These are phyloP conservation scores for Camillea tinctor DNA, from an alignment of 2,329 filamentous ascomycete genomes.

Conservation along the genomic window DNA sequence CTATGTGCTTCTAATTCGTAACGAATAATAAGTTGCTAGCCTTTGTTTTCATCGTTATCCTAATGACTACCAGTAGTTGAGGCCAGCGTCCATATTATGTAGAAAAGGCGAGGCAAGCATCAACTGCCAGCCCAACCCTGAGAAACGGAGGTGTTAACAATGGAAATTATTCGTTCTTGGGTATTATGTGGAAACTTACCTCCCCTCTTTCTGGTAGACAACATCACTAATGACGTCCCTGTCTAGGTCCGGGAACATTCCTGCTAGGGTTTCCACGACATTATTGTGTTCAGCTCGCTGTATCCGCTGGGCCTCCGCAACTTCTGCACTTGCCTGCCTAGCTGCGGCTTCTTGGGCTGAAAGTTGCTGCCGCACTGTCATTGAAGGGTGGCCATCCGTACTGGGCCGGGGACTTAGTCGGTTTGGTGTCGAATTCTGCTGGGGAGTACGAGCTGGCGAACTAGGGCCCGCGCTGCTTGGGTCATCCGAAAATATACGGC, in stretches of 20 bases:
- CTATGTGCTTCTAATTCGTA: background rate
- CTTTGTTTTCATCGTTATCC: background rate
- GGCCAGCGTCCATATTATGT: slow-evolving; percentile 22
- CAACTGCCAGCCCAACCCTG: slow-evolving; percentile 81
- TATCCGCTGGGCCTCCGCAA: slow-evolving; percentile 80
- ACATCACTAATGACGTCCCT: slow-evolving; percentile 95
- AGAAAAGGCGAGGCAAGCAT: slow-evolving; percentile 75
- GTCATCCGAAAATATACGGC: slow-evolving; percentile 85
- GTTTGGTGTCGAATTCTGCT: slow-evolving; percentile 37
- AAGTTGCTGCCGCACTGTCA: slow-evolving; percentile 43
- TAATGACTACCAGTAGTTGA: background rate
- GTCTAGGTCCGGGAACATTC: slow-evolving; percentile 97
- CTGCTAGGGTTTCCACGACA: slow-evolving; percentile 87
- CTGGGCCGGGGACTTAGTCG: slow-evolving; percentile 33
- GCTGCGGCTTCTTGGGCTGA: slow-evolving; percentile 86
- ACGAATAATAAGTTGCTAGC: background rate
- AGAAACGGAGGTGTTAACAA: slow-evolving; percentile 7
- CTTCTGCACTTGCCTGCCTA: slow-evolving; percentile 85
- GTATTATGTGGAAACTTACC: slow-evolving; percentile 55
- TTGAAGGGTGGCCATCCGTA: slow-evolving; percentile 33
- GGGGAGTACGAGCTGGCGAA: slow-evolving; percentile 37
- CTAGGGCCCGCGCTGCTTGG: slow-evolving; percentile 42
- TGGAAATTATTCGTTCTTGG: slow-evolving; percentile 20
- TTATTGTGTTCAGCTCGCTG: slow-evolving; percentile 83
- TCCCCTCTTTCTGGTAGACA: slow-evolving; percentile 90